Conservation (phyloP, 1,139 yeast species). For the Candida sp. region DNA sequence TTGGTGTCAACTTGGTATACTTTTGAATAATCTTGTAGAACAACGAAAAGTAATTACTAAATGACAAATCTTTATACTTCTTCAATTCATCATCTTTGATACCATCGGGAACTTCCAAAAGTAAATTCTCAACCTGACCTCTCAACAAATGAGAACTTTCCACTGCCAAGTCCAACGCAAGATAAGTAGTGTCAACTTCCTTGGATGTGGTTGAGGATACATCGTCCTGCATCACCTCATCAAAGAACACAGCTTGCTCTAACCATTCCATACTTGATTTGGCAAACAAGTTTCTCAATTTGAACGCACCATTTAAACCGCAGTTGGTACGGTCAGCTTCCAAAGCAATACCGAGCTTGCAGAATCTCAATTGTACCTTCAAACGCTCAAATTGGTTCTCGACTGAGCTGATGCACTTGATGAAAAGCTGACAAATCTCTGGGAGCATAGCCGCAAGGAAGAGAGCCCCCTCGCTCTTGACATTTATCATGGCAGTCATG, state of each 20-base stretch:
- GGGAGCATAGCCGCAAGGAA: slow-evolving; percentile 39
- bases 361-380: slow-evolving; percentile 60
- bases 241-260: slow-evolving; percentile 54
- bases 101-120: slow-evolving; percentile 67
- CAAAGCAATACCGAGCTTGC: slow-evolving; percentile 56
- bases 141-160: slow-evolving; percentile 68
- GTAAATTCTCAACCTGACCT: slow-evolving; percentile 54
- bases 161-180: slow-evolving; percentile 67
- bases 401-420: slow-evolving; percentile 36
- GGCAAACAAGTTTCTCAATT: slow-evolving; percentile 63
- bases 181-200: slow-evolving; percentile 51
- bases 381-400: slow-evolving; percentile 41
- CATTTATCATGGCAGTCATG: slow-evolving; percentile 38
- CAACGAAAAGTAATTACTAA: slow-evolving; percentile 74
- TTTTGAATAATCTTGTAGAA: slow-evolving; percentile 74
- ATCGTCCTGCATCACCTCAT: slow-evolving; percentile 16
- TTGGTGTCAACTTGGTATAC: slow-evolving; percentile 38
- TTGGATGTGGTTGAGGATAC: slow-evolving; percentile 7
- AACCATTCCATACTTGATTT: slow-evolving; percentile 70
- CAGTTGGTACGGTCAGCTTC: slow-evolving; percentile 43
- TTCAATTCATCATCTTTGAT: slow-evolving; percentile 58
- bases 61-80: slow-evolving; percentile 65
- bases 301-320: slow-evolving; percentile 59
- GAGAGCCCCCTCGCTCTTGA: slow-evolving; percentile 43
- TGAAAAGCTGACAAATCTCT: slow-evolving; percentile 30